Conservation (phyloP, 305 asterid species). For the Rubia tinctorum region DNA sequence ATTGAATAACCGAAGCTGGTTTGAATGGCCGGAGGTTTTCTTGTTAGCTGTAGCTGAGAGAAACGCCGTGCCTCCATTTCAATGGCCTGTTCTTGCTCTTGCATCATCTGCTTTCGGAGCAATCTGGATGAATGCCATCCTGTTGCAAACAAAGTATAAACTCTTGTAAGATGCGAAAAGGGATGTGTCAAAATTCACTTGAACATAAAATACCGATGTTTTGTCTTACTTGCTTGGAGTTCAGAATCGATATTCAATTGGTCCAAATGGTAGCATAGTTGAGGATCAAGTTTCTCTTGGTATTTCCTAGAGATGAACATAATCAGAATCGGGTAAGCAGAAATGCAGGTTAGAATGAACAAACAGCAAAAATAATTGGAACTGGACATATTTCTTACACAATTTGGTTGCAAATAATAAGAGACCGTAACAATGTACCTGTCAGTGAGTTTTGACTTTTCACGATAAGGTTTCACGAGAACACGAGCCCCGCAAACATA, state of each 20-base stretch:
- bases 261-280: conserved; percentile 40
- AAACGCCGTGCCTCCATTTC: conserved; percentile 55
- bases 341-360: not conserved
- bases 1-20: conserved; percentile 36
- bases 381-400: not conserved
- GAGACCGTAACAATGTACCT: conserved; percentile 36
- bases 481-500: conserved; percentile 85
- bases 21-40: conserved; percentile 30
- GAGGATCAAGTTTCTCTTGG: conserved; percentile 49
- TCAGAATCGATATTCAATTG: conserved; percentile 36
- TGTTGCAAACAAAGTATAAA: conserved; percentile 17
- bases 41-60: conserved; percentile 49
- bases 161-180: not conserved
- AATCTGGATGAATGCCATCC: conserved; percentile 54
- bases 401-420: not conserved
- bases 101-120: conserved; percentile 45
- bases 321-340: not conserved
- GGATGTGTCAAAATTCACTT: not conserved
- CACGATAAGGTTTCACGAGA: conserved; percentile 92
- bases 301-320: conserved; percentile 40
- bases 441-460: conserved; percentile 65
- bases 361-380: not conserved
- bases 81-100: conserved; percentile 41
- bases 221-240: conserved; percentile 50
- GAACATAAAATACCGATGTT: not conserved